Base-by-base conservation (phyloP, 257 asterid species). In the Ophiorrhiza pumila region DNA sequence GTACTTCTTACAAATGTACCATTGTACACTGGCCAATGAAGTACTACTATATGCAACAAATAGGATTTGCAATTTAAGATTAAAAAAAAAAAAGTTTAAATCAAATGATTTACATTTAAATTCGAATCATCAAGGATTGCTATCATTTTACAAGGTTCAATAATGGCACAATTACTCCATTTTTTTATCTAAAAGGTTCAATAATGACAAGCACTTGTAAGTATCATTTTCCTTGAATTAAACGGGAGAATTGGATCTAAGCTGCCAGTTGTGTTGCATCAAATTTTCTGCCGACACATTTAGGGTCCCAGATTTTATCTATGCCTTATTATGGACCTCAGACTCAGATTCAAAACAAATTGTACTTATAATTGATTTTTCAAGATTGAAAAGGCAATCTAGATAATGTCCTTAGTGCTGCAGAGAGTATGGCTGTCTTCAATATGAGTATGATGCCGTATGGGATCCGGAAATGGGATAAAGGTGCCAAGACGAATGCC, bases 251-350 rank as follows among this genome's bases (percentile, higher is more conserved):
- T 45, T 47, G 49, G 71, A 50, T 73, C 45, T 73, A 43, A 17
- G 61, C 69, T 25, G 56, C 77, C 73, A 74, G 62, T 53, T 74
- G 77, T 57, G 41, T 47, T 18, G 57, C 58, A 23, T 53, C 77
- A 37, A 9, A 53, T 52, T 39, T 57, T 62, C 37, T 43, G 76
- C 80, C 76, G 80, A 77, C 80, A 71, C 17, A 14, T 41, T 53
- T 58, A 32, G 80, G 49, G 43, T 52, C 71, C 61, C 56, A 52
- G 31, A 50, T 47, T 15, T 62, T 29, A 18, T 55, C 25, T 23
- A 27, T 41, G 32, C 15, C 9, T 39, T 1, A 22, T 3, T 27
- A 23, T 55, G 74, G 65, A 58, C 74, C 39, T 53, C 53, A 37
- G 45, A 62, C 22, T 27, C 59, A 72, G 52, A 64, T 64, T 18